A percentile compares a stretch with the other conserved stretches of the same genome.
These are phyloP conservation scores for Stephanodiscus minutulus DNA, from an alignment of 108 stramenopile genomes.

Conservation along the genomic window DNA sequence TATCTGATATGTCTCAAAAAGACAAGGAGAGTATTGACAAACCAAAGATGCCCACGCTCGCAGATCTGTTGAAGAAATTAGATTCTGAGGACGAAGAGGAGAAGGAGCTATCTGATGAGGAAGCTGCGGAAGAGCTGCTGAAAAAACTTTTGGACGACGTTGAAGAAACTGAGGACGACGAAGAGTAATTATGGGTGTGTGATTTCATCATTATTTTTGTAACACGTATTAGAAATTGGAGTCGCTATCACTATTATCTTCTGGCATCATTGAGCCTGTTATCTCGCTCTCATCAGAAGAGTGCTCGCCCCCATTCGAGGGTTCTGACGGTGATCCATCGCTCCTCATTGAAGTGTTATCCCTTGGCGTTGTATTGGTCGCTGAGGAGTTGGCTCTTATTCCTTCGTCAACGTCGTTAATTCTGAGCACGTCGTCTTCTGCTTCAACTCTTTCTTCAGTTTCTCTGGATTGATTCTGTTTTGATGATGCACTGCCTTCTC, in stretches of 20 bases:
- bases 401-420: constrained; percentile 8
- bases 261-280: constrained; percentile 10
- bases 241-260: constrained; percentile 29
- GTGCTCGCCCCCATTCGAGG: constrained; percentile 13
- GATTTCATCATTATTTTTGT: not conserved
- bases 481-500: not conserved
- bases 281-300: constrained; percentile 25
- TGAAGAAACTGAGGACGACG: constrained; percentile 55
- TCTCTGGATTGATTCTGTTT: not conserved
- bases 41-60: constrained; percentile 92
- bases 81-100: constrained; percentile 71
- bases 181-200: constrained; percentile 32
- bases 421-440: not conserved
- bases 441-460: not conserved
- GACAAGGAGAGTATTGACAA: constrained; percentile 98
- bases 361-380: constrained; percentile 23
- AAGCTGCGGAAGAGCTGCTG: constrained; percentile 54
- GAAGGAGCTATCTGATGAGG: constrained; percentile 63
- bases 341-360: constrained; percentile 22
- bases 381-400: constrained; percentile 8
- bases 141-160: constrained; percentile 61
- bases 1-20: constrained; percentile 94
- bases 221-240: constrained; percentile 16
- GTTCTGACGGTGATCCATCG: constrained; percentile 36
- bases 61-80: constrained; percentile 91